phyloP scores from a whole-genome alignment of 2,329 filamentous ascomycete genomes.

The Sphaceloma murrayae region DNA sequence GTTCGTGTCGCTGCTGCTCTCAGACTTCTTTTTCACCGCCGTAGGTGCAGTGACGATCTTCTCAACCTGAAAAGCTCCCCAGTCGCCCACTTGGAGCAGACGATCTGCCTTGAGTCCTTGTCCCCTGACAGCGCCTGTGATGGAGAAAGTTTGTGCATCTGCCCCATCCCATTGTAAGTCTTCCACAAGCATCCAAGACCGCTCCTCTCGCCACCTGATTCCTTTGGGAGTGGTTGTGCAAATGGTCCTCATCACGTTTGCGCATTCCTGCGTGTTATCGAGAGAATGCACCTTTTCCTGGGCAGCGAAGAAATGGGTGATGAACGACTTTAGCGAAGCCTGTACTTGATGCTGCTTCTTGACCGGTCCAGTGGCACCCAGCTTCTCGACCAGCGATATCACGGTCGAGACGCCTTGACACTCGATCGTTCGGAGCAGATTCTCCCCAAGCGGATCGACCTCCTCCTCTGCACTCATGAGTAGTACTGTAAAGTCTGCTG shows the following conservation, averaged over 20 bases:
- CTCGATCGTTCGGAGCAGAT: slow-evolving; percentile 77
- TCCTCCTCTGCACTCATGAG: slow-evolving; percentile 73
- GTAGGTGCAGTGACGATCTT: slow-evolving; percentile 74
- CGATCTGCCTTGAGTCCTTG: slow-evolving; percentile 82
- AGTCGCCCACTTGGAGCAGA: slow-evolving; percentile 82
- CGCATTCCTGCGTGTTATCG: slow-evolving; percentile 80
- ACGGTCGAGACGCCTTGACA: slow-evolving; percentile 90
- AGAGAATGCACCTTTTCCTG: slow-evolving; percentile 86
- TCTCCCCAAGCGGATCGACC: slow-evolving; percentile 74
- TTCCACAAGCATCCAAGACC: slow-evolving; percentile 91
- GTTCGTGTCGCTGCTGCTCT: slow-evolving; percentile 60
- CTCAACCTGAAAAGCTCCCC: slow-evolving; percentile 86
- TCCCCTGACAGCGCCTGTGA: slow-evolving; percentile 81
- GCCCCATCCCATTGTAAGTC: slow-evolving; percentile 61
- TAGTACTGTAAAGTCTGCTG: slow-evolving; percentile 86
- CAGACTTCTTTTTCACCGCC: slow-evolving; percentile 42
- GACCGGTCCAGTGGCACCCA: slow-evolving; percentile 66
- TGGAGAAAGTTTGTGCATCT: slow-evolving; percentile 27
- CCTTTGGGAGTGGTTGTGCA: slow-evolving; percentile 91
- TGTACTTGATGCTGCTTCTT: slow-evolving; percentile 71
- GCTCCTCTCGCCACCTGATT: slow-evolving; percentile 86
- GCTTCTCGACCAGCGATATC: slow-evolving; percentile 63
- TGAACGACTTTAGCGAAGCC: slow-evolving; percentile 79
- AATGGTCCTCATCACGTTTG: slow-evolving; percentile 80
- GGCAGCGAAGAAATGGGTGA: slow-evolving; percentile 86